Base-by-base conservation (phyloP, 331 rosid genomes). In the Quercus phellos region DNA sequence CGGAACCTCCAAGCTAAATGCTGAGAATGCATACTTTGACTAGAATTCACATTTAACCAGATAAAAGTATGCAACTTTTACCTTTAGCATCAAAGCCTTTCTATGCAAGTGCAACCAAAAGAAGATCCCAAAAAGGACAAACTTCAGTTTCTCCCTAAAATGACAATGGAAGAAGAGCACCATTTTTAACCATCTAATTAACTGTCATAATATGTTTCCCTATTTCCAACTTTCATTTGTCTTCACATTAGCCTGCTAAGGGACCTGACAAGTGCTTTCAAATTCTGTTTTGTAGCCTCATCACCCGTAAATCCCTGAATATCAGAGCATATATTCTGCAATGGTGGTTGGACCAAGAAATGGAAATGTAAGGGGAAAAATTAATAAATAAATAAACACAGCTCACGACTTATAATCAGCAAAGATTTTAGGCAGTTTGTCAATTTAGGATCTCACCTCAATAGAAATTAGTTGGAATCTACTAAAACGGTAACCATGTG, bases 311-410 rank as follows among this genome's bases (percentile, higher is more conserved):
- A 88, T 67, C 94, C 94, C 75, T 84, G 85, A 66, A 94, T 69
- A 64, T 92, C 98, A 1, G 97, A 91, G 84, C 97, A 91, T 80
- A 90, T 83, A 83, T 80, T 94, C 97, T 94, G 90, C 82, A 88
- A 60, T 50, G 29, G 74, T 22, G 54, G 53, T 46, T 46, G 53
- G 17, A 46, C 16, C 4, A 4, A 46, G 53, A 12, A 46, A 46
- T 10, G 53, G 17, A 46, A 46, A 46, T 46, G 16, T 12, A 46
- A 46, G 4, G 53, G 42, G 69, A 27, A 75, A 55, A 9, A 67
- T 53, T 58, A 60, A 55, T 51, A 70, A 5, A n/a, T 63, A 64
- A 21, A 59, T 53, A 63, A 22, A 30, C 72, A 30, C 18, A 21
- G 21, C 17, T 43, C 71, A 71, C 5, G 55, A 10, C 19, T 59